Percentiles rank a stretch among this genome's conserved stretches.
These are phyloP conservation scores for Gaultheria prostrata DNA, from an alignment of 148 eudicot species.

Conservation along the genomic window DNA sequence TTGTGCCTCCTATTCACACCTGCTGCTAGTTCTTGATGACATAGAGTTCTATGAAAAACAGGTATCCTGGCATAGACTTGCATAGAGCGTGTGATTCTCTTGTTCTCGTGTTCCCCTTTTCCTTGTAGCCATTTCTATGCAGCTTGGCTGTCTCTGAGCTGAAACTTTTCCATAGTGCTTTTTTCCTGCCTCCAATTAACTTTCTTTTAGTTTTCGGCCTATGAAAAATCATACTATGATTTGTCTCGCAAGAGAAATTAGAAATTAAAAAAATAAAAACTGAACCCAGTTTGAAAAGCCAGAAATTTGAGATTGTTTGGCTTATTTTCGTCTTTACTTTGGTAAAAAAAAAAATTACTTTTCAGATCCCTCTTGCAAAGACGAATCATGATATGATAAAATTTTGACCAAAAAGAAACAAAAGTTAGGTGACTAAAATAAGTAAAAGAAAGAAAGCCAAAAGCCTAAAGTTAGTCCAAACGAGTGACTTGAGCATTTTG, in stretches of 20 bases:
- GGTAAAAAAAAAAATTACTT: not conserved
- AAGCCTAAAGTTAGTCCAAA: not conserved
- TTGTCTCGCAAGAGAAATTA: not conserved
- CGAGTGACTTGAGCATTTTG: slow-evolving; percentile 11
- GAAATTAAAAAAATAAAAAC: not conserved
- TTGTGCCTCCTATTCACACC: slow-evolving; percentile 81
- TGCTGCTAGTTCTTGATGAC: slow-evolving; percentile 85
- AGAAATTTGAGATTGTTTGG: not conserved
- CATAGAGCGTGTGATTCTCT: not conserved
- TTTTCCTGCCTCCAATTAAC: not conserved
- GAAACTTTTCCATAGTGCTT: not conserved
- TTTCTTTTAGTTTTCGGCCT: not conserved
- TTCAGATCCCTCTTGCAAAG: not conserved
- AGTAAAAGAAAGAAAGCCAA: not conserved
- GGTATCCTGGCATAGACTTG: slow-evolving; percentile 34
- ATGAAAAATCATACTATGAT: not conserved
- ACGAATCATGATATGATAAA: not conserved
- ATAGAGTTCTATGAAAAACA: slow-evolving; percentile 95
- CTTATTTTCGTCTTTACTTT: not conserved
- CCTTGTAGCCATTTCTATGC: not conserved
- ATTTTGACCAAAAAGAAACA: not conserved
- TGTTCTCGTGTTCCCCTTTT: not conserved
- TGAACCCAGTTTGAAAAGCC: not conserved
- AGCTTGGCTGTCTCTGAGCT: slow-evolving; percentile 4
- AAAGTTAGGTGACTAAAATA: not conserved